Evolutionary conservation across 1,139 yeast species (phyloP).

Genomic region (Scheffersomyces insectosa): DNA sequence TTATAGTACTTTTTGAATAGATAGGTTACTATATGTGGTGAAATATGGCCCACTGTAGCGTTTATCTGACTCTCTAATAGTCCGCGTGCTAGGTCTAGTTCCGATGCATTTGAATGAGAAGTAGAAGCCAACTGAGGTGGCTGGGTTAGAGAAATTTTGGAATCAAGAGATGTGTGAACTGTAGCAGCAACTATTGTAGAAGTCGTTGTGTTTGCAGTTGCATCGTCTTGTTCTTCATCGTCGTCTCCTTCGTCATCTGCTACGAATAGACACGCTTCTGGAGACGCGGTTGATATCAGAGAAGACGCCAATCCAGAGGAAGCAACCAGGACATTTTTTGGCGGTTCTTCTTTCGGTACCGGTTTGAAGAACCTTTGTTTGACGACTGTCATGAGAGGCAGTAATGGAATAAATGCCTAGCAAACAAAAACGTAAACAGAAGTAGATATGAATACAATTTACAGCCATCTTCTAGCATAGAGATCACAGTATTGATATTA

Average conservation of each 20-base stretch:
- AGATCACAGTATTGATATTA: too few relatives aligned
- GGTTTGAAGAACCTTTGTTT: neutral
- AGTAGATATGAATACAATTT: neutral
- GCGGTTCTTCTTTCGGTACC: neutral
- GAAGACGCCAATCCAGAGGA: neutral
- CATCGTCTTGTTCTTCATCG: conserved; percentile 2
- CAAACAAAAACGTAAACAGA: neutral
- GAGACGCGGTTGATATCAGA: neutral
- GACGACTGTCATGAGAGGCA: neutral
- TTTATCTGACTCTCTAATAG: conserved; percentile 21
- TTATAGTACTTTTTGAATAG: conserved; percentile 25
- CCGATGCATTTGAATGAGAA: neutral
- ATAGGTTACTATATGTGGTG: conserved; percentile 13
- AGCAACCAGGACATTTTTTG: neutral
- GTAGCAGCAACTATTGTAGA: too few relatives aligned
- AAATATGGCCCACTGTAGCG: conserved; percentile 24
- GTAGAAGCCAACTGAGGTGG: too few relatives aligned
- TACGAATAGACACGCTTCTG: conserved; percentile 17
- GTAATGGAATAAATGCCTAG: neutral
- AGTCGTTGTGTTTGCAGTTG: neutral
- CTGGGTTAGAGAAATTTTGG: too few relatives aligned
- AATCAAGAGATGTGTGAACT: too few relatives aligned
- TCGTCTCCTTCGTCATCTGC: conserved; percentile 15
- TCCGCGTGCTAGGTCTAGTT: conserved; percentile 7
- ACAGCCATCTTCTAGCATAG: neutral